These are phyloP conservation scores for Prosopis cineraria DNA, from an alignment of 306 rosid species.

Conservation along the genomic window DNA sequence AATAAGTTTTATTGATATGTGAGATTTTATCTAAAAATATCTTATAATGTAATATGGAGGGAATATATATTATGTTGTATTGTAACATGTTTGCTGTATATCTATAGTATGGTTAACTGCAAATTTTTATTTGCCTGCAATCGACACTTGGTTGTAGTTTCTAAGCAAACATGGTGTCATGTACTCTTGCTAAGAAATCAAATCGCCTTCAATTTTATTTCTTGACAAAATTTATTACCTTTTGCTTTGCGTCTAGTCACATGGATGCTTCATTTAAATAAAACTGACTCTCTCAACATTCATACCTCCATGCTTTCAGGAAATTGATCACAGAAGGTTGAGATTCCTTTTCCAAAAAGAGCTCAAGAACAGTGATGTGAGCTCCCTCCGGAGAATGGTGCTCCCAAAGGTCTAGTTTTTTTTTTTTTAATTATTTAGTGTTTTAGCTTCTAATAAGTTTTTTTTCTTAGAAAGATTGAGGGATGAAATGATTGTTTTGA, in stretches of 20 bases:
- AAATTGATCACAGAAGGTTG: constrained; percentile 59
- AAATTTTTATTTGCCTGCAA: not conserved
- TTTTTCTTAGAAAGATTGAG: not conserved
- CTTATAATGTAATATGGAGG: too few relatives aligned
- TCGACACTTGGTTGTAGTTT: not conserved
- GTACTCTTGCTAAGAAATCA: not conserved
- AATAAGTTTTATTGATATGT: too few relatives aligned
- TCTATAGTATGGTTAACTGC: not conserved
- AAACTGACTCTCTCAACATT: constrained; percentile 14
- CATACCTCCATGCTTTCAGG: constrained; percentile 39
- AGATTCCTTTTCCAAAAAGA: constrained; percentile 89
- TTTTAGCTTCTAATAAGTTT: not conserved
- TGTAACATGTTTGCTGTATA: not conserved
- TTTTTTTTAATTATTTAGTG: not conserved
- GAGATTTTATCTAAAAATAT: too few relatives aligned
- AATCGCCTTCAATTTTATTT: not conserved
- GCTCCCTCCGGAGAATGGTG: constrained; percentile 87
- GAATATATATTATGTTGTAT: not conserved
- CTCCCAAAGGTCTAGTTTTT: constrained; percentile 76
- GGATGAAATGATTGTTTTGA: not conserved
- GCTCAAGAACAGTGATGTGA: constrained; percentile 90
- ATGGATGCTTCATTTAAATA: constrained; percentile 14
- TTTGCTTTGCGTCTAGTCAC: constrained; percentile 5
- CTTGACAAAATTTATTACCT: not conserved
- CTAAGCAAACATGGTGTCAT: not conserved